phyloP scores from a whole-genome alignment of 768 basidiomycete species.

The Pleurotus sapidus region DNA sequence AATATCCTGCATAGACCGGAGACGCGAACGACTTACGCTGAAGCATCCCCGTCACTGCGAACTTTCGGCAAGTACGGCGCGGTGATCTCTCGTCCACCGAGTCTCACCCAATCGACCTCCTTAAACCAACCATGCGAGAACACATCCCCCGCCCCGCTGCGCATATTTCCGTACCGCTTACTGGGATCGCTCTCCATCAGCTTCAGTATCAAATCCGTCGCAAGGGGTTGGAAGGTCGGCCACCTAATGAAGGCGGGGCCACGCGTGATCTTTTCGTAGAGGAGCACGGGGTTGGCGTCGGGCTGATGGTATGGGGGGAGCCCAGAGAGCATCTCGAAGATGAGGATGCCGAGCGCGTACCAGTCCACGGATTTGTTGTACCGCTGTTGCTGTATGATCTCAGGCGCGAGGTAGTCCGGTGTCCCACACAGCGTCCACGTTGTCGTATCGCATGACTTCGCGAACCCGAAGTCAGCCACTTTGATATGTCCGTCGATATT shows the following conservation, averaged over 20 bases:
- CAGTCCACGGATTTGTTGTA: slow-evolving; percentile 98
- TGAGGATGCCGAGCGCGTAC: slow-evolving; percentile 97
- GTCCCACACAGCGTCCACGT: slow-evolving; percentile 97
- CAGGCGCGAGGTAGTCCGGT: slow-evolving; percentile 96
- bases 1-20: background rate
- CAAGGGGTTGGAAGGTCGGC: slow-evolving; percentile 72
- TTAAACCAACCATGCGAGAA: slow-evolving; percentile 92
- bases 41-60: slow-evolving; percentile 90
- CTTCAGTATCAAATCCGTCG: slow-evolving; percentile 86
- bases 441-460: slow-evolving; percentile 81
- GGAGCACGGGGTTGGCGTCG: slow-evolving; percentile 77
- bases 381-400: slow-evolving; percentile 77
- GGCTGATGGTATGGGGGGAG: slow-evolving; percentile 92
- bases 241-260: slow-evolving; percentile 77
- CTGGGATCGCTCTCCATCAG: slow-evolving; percentile 89
- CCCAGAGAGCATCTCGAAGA: slow-evolving; percentile 97
- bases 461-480: slow-evolving; percentile 96
- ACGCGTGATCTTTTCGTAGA: slow-evolving; percentile 89
- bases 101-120: slow-evolving; percentile 88
- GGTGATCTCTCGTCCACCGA: slow-evolving; percentile 82
- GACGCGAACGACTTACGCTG: slow-evolving; percentile 61
- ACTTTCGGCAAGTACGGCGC: slow-evolving; percentile 96
- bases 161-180: slow-evolving; percentile 86
- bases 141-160: slow-evolving; percentile 86
- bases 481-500: slow-evolving; percentile 96